Evolutionary conservation across 306 rosid genomes (phyloP).

Genomic region (Cucumis hystrix): DNA sequence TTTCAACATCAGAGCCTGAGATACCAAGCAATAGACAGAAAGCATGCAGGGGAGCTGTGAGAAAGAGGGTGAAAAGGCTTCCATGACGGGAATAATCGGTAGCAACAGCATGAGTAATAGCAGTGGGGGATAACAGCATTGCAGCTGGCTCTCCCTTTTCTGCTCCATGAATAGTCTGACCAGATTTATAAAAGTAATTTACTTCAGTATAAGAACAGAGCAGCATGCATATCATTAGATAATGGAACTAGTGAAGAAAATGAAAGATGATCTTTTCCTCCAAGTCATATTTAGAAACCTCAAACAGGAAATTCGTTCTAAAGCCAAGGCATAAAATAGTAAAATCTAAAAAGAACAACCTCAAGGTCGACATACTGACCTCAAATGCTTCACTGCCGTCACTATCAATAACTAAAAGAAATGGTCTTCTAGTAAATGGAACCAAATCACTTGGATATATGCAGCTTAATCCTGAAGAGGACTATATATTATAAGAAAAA

Average conservation of each 20-base stretch:
- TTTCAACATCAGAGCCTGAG: slow-evolving; percentile 55
- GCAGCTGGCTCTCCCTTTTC: slow-evolving; percentile 82
- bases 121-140: slow-evolving; percentile 76
- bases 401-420: slow-evolving; percentile 68
- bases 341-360: neutral
- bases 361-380: slow-evolving; percentile 36
- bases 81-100: slow-evolving; percentile 43
- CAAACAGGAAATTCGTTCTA: neutral
- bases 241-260: neutral
- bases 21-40: slow-evolving; percentile 64
- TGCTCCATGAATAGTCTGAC: slow-evolving; percentile 56
- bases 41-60: slow-evolving; percentile 88
- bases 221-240: neutral
- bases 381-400: slow-evolving; percentile 73
- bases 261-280: neutral
- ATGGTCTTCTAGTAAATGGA: slow-evolving; percentile 92
- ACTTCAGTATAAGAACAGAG: neutral
- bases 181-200: neutral
- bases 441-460: slow-evolving; percentile 70
- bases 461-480: slow-evolving; percentile 64
- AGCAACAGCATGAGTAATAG: slow-evolving; percentile 26
- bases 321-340: neutral
- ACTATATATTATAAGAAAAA: slow-evolving; percentile 2
- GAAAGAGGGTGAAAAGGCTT: slow-evolving; percentile 82
- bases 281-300: neutral